These are phyloP conservation scores for Buxus sempervirens DNA, from an alignment of 164 flowering plant species.

Conservation along the genomic window DNA sequence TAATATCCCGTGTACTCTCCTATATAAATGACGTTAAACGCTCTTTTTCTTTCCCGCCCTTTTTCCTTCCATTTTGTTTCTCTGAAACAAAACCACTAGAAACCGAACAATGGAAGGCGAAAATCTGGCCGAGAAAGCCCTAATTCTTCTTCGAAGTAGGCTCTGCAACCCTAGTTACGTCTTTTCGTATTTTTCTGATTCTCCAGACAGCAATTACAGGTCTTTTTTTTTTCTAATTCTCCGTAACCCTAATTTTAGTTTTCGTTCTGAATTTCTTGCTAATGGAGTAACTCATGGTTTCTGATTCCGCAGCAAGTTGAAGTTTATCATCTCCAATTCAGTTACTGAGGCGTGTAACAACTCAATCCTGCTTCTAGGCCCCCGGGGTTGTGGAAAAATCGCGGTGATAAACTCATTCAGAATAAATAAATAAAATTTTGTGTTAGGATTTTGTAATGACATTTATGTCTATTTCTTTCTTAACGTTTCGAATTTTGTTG, in stretches of 20 bases:
- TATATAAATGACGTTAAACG: no score
- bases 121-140: conserved; percentile 47
- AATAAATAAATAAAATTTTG: no score
- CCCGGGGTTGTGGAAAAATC: conserved; percentile 86
- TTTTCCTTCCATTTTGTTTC: neutral
- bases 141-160: conserved; percentile 47
- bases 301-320: conserved; percentile 69
- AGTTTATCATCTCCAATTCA: conserved; percentile 72
- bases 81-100: neutral
- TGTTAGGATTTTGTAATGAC: neutral
- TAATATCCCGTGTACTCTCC: no score
- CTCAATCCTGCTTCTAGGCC: conserved; percentile 81
- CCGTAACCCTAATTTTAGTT: neutral
- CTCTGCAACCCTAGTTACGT: conserved; percentile 55
- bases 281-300: neutral
- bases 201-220: conserved; percentile 73
- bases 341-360: conserved; percentile 83
- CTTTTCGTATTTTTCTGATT: conserved; percentile 40
- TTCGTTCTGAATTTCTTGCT: neutral
- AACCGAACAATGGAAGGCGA: conserved; percentile 31
- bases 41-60: conserved; percentile 35
- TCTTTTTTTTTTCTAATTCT: conserved; percentile 15
- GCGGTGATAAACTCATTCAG: conserved; percentile 38
- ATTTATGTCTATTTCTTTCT: neutral
- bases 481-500: neutral